Conservation (phyloP, 352 stramenopile species). For the Phytophthora vignae region DNA sequence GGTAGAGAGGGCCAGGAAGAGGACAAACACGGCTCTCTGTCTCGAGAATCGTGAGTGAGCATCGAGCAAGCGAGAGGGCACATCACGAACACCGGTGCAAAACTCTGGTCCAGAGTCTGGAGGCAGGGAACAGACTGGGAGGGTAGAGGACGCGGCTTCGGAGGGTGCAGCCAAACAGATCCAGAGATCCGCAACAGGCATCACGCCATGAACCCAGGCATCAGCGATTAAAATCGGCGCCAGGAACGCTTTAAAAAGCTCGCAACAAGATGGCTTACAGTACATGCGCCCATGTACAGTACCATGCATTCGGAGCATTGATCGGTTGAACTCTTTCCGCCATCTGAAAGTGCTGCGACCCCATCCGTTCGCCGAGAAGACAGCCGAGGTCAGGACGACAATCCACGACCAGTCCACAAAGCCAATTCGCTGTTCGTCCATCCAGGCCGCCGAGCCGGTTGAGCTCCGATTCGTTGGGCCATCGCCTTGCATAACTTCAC, state of each 20-base stretch:
- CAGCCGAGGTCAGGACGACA: constrained; percentile 2
- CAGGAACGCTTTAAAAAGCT: too few species aligned
- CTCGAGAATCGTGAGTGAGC: constrained; percentile 5
- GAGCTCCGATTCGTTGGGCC: too few species aligned
- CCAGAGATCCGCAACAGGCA: constrained; percentile 13
- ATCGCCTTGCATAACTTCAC: too few species aligned
- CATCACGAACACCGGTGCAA: constrained; percentile 15
- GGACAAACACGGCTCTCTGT: constrained; percentile 1
- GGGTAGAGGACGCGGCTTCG: constrained; percentile 16
- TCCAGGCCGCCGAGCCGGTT: too few species aligned
- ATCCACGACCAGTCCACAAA: constrained; percentile 8
- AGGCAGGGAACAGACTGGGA: constrained; percentile 10
- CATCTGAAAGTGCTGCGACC: constrained; percentile 8
- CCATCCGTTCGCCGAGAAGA: constrained; percentile 25
- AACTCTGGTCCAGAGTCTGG: too few species aligned
- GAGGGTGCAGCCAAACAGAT: constrained; percentile 20
- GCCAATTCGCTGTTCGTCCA: constrained; percentile 13
- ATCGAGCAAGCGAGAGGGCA: background rate
- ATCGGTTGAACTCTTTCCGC: constrained; percentile 14
- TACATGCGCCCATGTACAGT: too few species aligned
- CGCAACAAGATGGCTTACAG: too few species aligned
- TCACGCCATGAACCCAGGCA: constrained; percentile 5
- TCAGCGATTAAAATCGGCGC: too few species aligned
- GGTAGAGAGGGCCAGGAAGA: background rate
- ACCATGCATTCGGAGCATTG: background rate